These are phyloP conservation scores for Dactylella cylindrospora DNA, from an alignment of 2,329 filamentous ascomycete genomes.

Conservation along the genomic window DNA sequence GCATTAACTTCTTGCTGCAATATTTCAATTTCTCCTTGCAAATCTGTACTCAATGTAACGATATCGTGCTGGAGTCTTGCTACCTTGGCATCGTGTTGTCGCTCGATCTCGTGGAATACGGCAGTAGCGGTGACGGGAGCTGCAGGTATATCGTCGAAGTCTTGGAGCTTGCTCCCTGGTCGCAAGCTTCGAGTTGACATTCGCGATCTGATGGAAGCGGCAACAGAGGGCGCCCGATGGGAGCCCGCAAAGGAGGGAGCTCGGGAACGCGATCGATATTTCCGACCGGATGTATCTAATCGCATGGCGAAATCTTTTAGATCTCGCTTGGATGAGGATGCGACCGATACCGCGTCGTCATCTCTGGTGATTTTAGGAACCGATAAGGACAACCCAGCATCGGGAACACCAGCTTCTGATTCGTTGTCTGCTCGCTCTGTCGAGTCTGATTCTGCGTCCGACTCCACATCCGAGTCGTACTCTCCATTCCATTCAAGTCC, in stretches of 20 bases:
- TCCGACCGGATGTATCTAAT: conserved; percentile 34
- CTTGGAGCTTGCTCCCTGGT: conserved; percentile 20
- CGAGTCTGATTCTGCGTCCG: conserved; percentile 34
- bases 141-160: conserved; percentile 31
- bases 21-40: conserved; percentile 40
- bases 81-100: conserved; percentile 40
- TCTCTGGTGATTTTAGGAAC: conserved; percentile 31
- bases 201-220: conserved; percentile 35
- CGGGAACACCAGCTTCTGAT: conserved; percentile 26
- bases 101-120: conserved; percentile 41
- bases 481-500: conserved; percentile 40
- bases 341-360: conserved; percentile 13
- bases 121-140: conserved; percentile 33
- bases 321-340: conserved; percentile 18
- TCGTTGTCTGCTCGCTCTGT: conserved; percentile 39
- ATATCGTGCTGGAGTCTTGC: conserved; percentile 32
- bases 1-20: conserved; percentile 37
- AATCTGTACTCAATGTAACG: conserved; percentile 35
- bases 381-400: background rate
- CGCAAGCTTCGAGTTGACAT: conserved; percentile 32
- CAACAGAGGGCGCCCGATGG: conserved; percentile 34
- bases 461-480: conserved; percentile 32
- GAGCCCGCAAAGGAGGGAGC: conserved; percentile 24
- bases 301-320: conserved; percentile 34
- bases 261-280: conserved; percentile 21